phyloP scores from a whole-genome alignment of 148 eudicot species.

The Spergularia marina region DNA sequence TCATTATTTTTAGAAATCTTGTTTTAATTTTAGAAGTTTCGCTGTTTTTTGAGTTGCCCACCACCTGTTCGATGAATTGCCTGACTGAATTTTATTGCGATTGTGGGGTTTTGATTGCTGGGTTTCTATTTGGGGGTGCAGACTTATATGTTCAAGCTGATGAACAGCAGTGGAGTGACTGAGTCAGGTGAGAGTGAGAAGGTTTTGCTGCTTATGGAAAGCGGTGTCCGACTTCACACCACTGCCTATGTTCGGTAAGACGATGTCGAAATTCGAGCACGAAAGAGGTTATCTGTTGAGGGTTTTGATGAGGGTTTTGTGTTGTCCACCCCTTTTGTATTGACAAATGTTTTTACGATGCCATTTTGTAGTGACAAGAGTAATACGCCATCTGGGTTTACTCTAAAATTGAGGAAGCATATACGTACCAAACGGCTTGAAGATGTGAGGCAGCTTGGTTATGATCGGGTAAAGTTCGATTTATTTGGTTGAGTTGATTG shows the following conservation, averaged over 20 bases:
- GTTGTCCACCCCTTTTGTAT: neutral
- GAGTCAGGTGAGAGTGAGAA: slow-evolving; percentile 99
- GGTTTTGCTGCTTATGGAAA: slow-evolving; percentile 89
- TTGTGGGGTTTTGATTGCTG: neutral
- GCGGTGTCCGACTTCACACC: slow-evolving; percentile 92
- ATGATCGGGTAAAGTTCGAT: slow-evolving; percentile 64
- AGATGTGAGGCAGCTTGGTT: slow-evolving; percentile 97
- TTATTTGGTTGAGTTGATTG: slow-evolving; percentile 11
- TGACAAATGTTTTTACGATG: neutral
- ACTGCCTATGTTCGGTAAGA: slow-evolving; percentile 76
- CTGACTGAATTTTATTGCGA: neutral
- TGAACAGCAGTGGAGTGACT: slow-evolving; percentile 97
- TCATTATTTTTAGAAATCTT: neutral
- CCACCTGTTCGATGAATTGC: slow-evolving; percentile 18
- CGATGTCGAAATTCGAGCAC: neutral
- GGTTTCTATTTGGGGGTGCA: slow-evolving; percentile 31
- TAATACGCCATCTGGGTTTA: slow-evolving; percentile 94
- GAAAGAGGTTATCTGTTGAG: neutral
- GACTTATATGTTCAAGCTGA: slow-evolving; percentile 92
- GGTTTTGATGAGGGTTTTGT: neutral
- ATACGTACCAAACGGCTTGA: slow-evolving; percentile 95
- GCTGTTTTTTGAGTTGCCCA: neutral
- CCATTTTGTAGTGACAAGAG: slow-evolving; percentile 74
- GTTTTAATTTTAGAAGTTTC: neutral
- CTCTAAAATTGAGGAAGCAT: slow-evolving; percentile 93